Conservation (phyloP, 192 early-diverging fungal species). For the Pecoramyces ruminantium region DNA sequence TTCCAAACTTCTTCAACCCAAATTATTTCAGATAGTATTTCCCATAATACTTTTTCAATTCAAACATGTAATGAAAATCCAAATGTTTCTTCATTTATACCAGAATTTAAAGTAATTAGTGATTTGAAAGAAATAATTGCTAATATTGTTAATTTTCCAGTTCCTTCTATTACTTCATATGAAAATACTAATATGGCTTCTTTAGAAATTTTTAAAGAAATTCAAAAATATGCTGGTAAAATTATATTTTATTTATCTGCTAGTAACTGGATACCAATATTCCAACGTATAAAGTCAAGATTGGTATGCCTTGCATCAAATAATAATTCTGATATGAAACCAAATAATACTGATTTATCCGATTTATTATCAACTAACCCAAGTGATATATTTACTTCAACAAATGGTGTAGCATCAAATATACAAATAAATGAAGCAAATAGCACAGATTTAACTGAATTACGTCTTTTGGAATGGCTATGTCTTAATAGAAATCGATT, state of each 20-base stretch:
- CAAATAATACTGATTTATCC: background rate
- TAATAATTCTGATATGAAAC: background rate
- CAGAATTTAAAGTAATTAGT: slow-evolving; percentile 5
- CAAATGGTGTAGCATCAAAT: slow-evolving; percentile 26
- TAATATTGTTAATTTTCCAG: slow-evolving; percentile 19
- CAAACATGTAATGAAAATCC: background rate
- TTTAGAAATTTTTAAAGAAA: slow-evolving; percentile 43
- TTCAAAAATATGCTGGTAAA: slow-evolving; percentile 65
- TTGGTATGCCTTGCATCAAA: background rate
- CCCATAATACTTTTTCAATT: slow-evolving; percentile 11
- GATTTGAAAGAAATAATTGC: slow-evolving; percentile 17
- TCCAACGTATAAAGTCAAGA: slow-evolving; percentile 41
- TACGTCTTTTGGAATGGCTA: slow-evolving; percentile 73
- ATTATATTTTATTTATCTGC: slow-evolving; percentile 76
- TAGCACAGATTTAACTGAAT: slow-evolving; percentile 39
- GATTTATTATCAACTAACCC: slow-evolving; percentile 11
- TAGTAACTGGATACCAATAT: slow-evolving; percentile 73
- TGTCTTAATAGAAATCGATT: slow-evolving; percentile 60
- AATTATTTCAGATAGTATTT: slow-evolving; percentile 24
- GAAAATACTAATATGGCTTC: slow-evolving; percentile 2
- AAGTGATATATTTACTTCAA: background rate
- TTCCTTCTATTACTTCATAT: slow-evolving; percentile 18
- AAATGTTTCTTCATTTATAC: background rate
- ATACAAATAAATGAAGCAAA: slow-evolving; percentile 49
- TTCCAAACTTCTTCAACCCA: slow-evolving; percentile 26